Evolutionary conservation across 805 yeast genomes (phyloP).

Genomic region (Candida peoriensis): DNA sequence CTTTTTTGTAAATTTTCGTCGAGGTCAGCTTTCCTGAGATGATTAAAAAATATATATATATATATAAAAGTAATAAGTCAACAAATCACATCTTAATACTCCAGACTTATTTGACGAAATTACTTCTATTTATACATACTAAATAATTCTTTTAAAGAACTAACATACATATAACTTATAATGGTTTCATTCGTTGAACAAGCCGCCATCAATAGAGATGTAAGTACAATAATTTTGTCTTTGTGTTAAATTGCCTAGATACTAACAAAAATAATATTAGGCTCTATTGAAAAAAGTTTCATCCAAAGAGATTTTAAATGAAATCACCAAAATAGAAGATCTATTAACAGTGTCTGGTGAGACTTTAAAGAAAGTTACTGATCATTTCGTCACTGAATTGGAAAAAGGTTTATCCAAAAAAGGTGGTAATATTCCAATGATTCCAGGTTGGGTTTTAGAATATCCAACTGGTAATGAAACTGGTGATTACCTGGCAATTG

Average conservation of each 20-base stretch:
- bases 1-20: too few species aligned
- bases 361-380: constrained; percentile 59
- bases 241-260: neutral
- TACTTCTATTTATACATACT: too few species aligned
- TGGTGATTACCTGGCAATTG: constrained; percentile 90
- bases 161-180: neutral
- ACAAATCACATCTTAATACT: too few species aligned
- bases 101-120: too few species aligned
- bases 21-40: too few species aligned
- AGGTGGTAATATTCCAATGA: constrained; percentile 94
- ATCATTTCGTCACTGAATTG: constrained; percentile 74
- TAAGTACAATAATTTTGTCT: constrained; percentile 7
- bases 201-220: constrained; percentile 15
- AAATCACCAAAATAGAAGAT: constrained; percentile 52
- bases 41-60: too few species aligned
- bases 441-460: constrained; percentile 94
- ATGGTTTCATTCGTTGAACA: constrained; percentile 8
- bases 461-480: constrained; percentile 88
- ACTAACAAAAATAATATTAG: constrained; percentile 6
- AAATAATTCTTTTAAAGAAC: too few species aligned
- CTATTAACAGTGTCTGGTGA: constrained; percentile 58
- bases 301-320: constrained; percentile 46
- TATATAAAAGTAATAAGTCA: too few species aligned
- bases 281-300: constrained; percentile 47
- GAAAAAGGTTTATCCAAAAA: constrained; percentile 69